Evolutionary conservation across 345 rosid species (phyloP), one percentile per base, ranked within the genome.

Genomic region (Hibiscus trionum): DNA sequence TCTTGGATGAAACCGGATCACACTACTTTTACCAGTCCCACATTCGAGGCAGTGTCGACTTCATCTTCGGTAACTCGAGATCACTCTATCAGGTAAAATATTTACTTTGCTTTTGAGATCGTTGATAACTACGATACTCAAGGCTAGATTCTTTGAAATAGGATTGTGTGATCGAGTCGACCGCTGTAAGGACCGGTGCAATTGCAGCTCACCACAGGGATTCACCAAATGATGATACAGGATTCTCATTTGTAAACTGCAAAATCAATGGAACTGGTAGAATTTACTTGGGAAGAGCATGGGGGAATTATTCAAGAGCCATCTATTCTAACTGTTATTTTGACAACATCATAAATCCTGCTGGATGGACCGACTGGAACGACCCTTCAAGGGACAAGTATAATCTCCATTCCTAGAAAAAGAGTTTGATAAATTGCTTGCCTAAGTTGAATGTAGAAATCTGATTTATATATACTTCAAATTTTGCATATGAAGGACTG

Each of bases 301-400:
- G 97, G 96, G 98, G 98, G 42, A 80, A 84, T 74, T 86, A 87
- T 67, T 90, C 96, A 2, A 90, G 91, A 78, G 73, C 65, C 9
- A 81, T 94, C n/a, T 94, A 90, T 76, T 86, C 97, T 2, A 77
- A 91, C 82, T 91, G 96, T 76, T 64, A 75, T 59, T 56, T 94
- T 16, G 91, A 75, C 19, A 82, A 86, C 76, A 62, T 91, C 50
- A 88, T 94, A 74, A 71, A 61, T 69, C 93, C 95, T 4, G 14
- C 81, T 19, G 93, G 97, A 60, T 94, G 98, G 98, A 90, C 86
- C 66, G 96, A 94, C 82, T 94, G 98, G 97, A 72, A 80, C 73
- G 11, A 57, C 33, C 81, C 86, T 8, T 26, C 52, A 60, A 85
- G 96, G 74, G 90, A 82, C 67, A 87, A 78, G 96, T 93, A 77